Percentiles rank a stretch among this genome's conserved stretches.
Evolutionary conservation across 176 grass and related monocot genomes (phyloP).

Genomic region (Puya raimondii): DNA sequence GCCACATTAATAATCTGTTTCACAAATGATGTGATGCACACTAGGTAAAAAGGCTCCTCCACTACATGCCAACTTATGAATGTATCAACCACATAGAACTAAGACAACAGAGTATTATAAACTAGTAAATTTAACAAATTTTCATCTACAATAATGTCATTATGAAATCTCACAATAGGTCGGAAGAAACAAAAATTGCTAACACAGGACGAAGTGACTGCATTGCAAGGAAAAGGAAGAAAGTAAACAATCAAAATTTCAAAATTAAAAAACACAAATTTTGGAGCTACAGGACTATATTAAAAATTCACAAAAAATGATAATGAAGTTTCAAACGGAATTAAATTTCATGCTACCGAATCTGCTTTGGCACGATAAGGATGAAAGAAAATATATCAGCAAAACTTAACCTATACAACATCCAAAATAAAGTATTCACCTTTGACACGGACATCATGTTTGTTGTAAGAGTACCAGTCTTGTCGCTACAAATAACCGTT

Average conservation of each 20-base stretch:
- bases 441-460: constrained; percentile 99
- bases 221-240: too few species aligned
- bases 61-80: neutral
- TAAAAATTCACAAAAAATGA: neutral
- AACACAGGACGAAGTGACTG: too few species aligned
- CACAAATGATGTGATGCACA: neutral
- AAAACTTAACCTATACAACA: neutral
- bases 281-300: neutral
- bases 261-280: neutral
- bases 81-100: neutral
- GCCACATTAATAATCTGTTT: neutral
- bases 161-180: neutral
- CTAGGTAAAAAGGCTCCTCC: neutral
- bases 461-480: constrained; percentile 95
- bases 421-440: constrained; percentile 33
- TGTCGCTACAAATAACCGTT: constrained; percentile 97
- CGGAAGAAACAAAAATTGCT: too few species aligned
- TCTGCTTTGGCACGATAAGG: neutral
- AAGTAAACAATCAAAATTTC: too few species aligned
- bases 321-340: constrained; percentile 16
- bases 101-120: neutral
- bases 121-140: neutral
- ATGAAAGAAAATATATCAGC: constrained; percentile 17
- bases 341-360: neutral
- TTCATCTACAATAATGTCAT: neutral